phyloP scores from a whole-genome alignment of 148 eudicot species.

The Rhododendron simsii region DNA sequence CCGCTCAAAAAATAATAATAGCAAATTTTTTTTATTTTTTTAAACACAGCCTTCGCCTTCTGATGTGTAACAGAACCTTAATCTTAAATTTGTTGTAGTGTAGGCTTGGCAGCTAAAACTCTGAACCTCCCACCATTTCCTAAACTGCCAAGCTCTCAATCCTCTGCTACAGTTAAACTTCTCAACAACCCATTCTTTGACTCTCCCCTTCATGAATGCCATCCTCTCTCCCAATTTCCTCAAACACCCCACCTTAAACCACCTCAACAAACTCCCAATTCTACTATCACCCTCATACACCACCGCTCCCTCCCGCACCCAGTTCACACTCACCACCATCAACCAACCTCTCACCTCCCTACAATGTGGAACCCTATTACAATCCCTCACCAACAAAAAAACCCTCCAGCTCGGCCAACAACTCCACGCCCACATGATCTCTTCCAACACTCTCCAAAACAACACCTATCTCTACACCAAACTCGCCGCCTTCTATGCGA shows the following conservation, averaged over 20 bases:
- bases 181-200: background rate
- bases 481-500: conserved; percentile 16
- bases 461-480: conserved; percentile 18
- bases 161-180: background rate
- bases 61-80: too few species aligned
- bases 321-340: background rate
- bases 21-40: too few species aligned
- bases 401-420: conserved; percentile 3
- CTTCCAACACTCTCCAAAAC: conserved; percentile 6
- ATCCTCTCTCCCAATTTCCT: background rate
- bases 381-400: conserved; percentile 14
- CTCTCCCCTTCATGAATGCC: background rate
- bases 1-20: too few species aligned
- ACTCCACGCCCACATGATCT: conserved; percentile 12
- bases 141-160: background rate
- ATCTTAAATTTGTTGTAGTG: too few species aligned
- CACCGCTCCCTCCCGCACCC: background rate
- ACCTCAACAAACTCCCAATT: background rate
- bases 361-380: conserved; percentile 19
- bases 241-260: background rate
- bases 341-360: conserved; percentile 11
- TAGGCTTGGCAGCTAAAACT: too few species aligned
- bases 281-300: background rate
- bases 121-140: background rate
- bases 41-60: too few species aligned